Conservation (phyloP, 2,329 filamentous ascomycete genomes). For the Berkeleyomyces rouxiae region DNA sequence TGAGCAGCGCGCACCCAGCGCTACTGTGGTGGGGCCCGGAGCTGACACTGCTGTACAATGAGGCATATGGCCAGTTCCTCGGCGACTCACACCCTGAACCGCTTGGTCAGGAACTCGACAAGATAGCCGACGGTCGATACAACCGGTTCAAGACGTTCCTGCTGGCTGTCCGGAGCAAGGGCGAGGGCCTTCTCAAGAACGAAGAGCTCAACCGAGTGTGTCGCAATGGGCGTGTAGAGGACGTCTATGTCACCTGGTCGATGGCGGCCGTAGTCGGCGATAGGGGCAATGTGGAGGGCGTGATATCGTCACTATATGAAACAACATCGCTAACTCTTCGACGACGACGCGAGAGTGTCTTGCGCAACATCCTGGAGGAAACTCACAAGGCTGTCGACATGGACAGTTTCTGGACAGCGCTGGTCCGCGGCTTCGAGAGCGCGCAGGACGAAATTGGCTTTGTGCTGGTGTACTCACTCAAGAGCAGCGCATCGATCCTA, state of each 20-base stretch:
- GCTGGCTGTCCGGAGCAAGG: constrained; percentile 46
- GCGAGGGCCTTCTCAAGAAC: constrained; percentile 70
- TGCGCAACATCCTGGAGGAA: constrained; percentile 61
- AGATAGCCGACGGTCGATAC: constrained; percentile 63
- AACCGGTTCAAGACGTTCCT: constrained; percentile 52
- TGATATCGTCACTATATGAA: constrained; percentile 70
- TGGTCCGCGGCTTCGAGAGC: constrained; percentile 50
- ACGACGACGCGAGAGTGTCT: constrained; percentile 61
- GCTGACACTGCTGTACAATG: constrained; percentile 53
- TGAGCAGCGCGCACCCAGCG: constrained; percentile 59
- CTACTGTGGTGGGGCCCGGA: constrained; percentile 69
- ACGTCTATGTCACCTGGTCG: constrained; percentile 71
- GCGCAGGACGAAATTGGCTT: constrained; percentile 66
- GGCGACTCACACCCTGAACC: constrained; percentile 60
- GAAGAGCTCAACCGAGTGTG: constrained; percentile 62
- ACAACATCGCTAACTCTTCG: constrained; percentile 65
- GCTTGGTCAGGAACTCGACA: constrained; percentile 55
- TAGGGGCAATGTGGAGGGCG: constrained; percentile 55
- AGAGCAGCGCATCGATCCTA: constrained; percentile 48
- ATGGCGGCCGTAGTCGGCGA: constrained; percentile 61
- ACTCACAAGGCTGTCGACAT: constrained; percentile 58
- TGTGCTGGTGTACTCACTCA: constrained; percentile 58
- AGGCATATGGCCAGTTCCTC: constrained; percentile 53
- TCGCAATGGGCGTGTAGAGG: constrained; percentile 54
- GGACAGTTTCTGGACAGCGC: constrained; percentile 55